phyloP scores from a whole-genome alignment of 176 grass and related monocot species.

The Zoysia japonica region DNA sequence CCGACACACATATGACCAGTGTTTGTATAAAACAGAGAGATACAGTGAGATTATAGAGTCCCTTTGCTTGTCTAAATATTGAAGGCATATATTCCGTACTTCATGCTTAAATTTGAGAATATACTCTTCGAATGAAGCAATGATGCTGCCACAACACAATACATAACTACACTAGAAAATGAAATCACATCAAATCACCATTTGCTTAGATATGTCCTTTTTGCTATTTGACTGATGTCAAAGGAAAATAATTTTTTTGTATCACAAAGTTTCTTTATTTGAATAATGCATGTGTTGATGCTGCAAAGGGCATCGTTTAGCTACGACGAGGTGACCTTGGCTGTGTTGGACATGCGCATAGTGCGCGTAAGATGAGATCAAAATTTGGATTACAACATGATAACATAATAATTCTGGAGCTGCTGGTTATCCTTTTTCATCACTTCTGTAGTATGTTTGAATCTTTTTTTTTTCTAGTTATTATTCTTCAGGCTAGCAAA shows the following conservation, averaged over 20 bases:
- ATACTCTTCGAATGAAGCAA: conserved; percentile 12
- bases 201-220: background rate
- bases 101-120: conserved; percentile 24
- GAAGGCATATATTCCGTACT: conserved; percentile 40
- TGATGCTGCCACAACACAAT: background rate
- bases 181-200: background rate
- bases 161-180: background rate
- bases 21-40: conserved; percentile 5
- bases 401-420: background rate
- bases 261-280: conserved; percentile 4
- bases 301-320: background rate
- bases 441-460: background rate
- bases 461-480: background rate
- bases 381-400: conserved; percentile 5
- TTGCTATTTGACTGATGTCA: conserved; percentile 3
- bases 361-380: conserved; percentile 7
- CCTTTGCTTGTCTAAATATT: conserved; percentile 27
- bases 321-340: conserved; percentile 8
- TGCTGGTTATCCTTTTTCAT: background rate
- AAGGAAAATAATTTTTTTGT: conserved; percentile 4
- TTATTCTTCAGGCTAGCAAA: conserved; percentile 36
- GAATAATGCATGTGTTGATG: background rate
- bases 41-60: background rate
- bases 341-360: background rate
- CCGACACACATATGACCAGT: too few species aligned